A percentile compares a stretch with the other conserved stretches of the same genome.
Conservation (phyloP, 257 asterid genomes). For the Nicotiana tomentosiformis region DNA sequence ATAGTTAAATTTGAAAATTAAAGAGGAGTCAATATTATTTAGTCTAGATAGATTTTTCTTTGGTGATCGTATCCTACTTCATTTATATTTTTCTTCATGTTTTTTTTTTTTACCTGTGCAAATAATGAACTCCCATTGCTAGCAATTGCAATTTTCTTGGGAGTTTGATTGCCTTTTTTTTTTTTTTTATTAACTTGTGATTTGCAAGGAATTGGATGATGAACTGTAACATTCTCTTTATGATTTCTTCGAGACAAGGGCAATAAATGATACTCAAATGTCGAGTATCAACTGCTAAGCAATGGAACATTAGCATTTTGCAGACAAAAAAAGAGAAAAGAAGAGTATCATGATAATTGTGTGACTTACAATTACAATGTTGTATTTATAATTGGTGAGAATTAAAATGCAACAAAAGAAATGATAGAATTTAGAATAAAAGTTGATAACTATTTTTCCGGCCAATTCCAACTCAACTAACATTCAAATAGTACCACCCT, state of each 20-base stretch:
- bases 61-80: neutral
- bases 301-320: too few species aligned
- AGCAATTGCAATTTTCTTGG: neutral
- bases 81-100: neutral
- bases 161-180: neutral
- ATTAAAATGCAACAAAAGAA: too few species aligned
- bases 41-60: neutral
- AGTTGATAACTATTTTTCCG: too few species aligned
- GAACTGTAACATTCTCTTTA: slow-evolving; percentile 60
- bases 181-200: neutral
- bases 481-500: too few species aligned
- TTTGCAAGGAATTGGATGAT: slow-evolving; percentile 66
- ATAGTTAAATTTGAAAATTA: too few species aligned
- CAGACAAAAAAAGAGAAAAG: too few species aligned
- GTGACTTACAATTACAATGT: too few species aligned
- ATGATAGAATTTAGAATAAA: too few species aligned
- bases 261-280: slow-evolving; percentile 38
- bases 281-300: too few species aligned
- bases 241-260: slow-evolving; percentile 64
- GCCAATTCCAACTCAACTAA: too few species aligned
- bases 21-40: neutral
- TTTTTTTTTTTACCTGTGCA: neutral
- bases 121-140: neutral
- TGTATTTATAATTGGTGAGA: too few species aligned
- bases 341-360: too few species aligned